Evolutionary conservation across 73 alveolate species (phyloP).

Genomic region (Symbiodinium natans): DNA sequence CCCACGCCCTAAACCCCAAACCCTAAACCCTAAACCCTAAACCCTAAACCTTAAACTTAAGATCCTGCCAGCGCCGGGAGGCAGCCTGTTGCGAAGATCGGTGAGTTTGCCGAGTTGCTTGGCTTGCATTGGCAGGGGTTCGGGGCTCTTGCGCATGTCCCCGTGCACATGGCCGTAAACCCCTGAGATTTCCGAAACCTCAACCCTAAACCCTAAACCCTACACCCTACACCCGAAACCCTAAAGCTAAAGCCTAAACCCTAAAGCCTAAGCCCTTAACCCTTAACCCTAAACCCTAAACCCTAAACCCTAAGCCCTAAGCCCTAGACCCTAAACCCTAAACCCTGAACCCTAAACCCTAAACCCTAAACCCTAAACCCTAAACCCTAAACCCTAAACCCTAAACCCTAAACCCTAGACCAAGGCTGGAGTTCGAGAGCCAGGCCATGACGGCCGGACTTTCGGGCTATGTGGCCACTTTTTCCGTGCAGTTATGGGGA

Average conservation of each 20-base stretch:
- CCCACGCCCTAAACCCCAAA: background rate
- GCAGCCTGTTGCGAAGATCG: background rate
- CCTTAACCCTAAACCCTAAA: background rate
- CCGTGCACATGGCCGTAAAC: no score
- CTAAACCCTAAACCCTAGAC: background rate
- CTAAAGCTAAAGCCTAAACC: background rate
- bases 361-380: background rate
- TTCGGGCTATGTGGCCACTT: slow-evolving; percentile 65
- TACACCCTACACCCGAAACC: background rate
- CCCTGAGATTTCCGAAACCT: no score
- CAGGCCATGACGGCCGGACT: slow-evolving; percentile 57
- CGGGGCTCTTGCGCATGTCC: no score
- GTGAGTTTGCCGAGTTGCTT: background rate
- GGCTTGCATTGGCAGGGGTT: background rate
- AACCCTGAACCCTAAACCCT: background rate
- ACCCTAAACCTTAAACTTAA: background rate
- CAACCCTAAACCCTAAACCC: background rate
- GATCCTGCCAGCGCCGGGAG: background rate
- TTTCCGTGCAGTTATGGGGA: background rate
- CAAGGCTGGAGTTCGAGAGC: slow-evolving; percentile 52
- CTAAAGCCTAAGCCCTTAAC: background rate
- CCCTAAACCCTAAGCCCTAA: background rate
- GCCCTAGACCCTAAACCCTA: background rate
- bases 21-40: background rate
- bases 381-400: background rate